Percentiles rank a stretch among this genome's conserved stretches.
phyloP scores from a whole-genome alignment of 495 filamentous ascomycete species.

The Articulospora tetracladia region DNA sequence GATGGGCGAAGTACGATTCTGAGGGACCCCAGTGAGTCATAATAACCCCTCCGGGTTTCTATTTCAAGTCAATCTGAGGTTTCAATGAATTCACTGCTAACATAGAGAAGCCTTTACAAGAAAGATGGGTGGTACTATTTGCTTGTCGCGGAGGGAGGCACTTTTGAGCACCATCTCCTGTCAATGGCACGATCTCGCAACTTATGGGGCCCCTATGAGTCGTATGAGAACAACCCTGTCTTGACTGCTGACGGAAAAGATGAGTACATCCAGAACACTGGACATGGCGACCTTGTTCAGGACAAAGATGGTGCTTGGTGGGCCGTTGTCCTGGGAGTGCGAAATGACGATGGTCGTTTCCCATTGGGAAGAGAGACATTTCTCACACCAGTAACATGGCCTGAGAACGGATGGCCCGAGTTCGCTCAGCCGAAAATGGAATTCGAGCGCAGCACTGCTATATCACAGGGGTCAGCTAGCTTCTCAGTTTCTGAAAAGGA shows the following conservation, averaged over 20 bases:
- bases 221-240: slow-evolving; percentile 47
- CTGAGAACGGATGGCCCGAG: slow-evolving; percentile 17
- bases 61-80: no score
- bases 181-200: slow-evolving; percentile 45
- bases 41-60: no score
- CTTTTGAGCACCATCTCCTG: slow-evolving; percentile 50
- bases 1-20: slow-evolving; percentile 50
- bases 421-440: slow-evolving; percentile 4
- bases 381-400: slow-evolving; percentile 22
- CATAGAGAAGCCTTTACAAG: slow-evolving; percentile 42
- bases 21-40: slow-evolving; percentile 53
- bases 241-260: slow-evolving; percentile 37
- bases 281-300: slow-evolving; percentile 43
- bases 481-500: background rate
- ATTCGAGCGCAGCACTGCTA: background rate
- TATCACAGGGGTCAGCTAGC: background rate
- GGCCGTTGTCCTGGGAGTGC: slow-evolving; percentile 27
- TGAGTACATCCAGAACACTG: slow-evolving; percentile 35
- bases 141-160: slow-evolving; percentile 65
- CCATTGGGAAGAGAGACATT: slow-evolving; percentile 25
- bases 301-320: slow-evolving; percentile 41
- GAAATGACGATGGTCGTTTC: slow-evolving; percentile 14
- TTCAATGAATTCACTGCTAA: no score
- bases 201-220: slow-evolving; percentile 54
- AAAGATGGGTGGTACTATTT: slow-evolving; percentile 65